Evolutionary conservation across 2,329 filamentous ascomycete species (phyloP).

Genomic region (Davidsoniella eucalypti): DNA sequence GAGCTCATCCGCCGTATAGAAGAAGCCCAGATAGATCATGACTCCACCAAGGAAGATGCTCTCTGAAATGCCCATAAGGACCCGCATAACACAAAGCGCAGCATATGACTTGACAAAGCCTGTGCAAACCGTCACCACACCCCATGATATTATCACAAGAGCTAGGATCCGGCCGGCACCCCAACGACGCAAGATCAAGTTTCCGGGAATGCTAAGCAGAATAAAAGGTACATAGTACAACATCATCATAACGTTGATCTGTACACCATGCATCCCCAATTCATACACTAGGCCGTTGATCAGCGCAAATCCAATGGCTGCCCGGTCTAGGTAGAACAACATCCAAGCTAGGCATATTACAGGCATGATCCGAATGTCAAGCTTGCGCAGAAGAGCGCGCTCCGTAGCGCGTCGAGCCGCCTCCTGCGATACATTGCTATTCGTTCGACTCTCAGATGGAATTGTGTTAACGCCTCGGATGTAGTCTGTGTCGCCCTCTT

Average conservation of each 20-base stretch:
- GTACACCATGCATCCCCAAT: slow-evolving; percentile 38
- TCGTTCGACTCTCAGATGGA: not conserved
- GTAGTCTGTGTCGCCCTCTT: slow-evolving; percentile 7
- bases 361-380: slow-evolving; percentile 13
- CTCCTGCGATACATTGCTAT: not conserved
- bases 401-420: too few relatives aligned
- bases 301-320: slow-evolving; percentile 15
- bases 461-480: not conserved
- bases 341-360: slow-evolving; percentile 13
- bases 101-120: slow-evolving; percentile 16
- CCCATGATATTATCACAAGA: slow-evolving; percentile 15
- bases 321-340: slow-evolving; percentile 19
- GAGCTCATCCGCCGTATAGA: slow-evolving; percentile 16
- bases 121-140: slow-evolving; percentile 14
- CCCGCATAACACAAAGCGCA: slow-evolving; percentile 15
- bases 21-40: slow-evolving; percentile 17
- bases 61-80: slow-evolving; percentile 16
- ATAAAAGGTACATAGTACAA: slow-evolving; percentile 16
- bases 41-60: slow-evolving; percentile 16
- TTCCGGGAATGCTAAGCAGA: slow-evolving; percentile 16
- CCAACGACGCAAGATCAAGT: slow-evolving; percentile 15
- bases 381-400: slow-evolving; percentile 7
- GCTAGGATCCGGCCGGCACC: slow-evolving; percentile 15
- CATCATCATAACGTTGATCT: slow-evolving; percentile 31
- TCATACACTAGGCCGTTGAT: slow-evolving; percentile 43